phyloP scores from a whole-genome alignment of 345 rosid species.

The Acer negundo region DNA sequence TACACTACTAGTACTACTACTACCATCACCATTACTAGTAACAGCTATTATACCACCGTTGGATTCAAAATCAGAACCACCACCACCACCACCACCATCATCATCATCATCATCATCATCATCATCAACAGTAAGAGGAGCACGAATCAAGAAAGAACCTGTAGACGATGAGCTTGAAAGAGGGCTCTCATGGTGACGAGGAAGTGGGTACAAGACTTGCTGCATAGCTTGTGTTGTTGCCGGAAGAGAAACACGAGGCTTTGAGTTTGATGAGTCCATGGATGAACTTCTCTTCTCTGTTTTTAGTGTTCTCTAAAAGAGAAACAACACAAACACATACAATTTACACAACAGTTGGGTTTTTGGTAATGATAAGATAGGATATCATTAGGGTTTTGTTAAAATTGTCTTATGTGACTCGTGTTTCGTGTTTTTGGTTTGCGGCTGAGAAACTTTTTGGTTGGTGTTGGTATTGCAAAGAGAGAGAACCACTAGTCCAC shows the following conservation, averaged over 20 bases:
- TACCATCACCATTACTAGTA: conserved; percentile 6
- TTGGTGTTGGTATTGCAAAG: too few species aligned
- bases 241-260: conserved; percentile 33
- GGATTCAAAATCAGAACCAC: conserved; percentile 44
- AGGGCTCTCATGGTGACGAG: conserved; percentile 1
- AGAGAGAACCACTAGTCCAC: too few species aligned
- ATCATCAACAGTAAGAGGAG: conserved; percentile 64
- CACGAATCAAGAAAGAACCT: conserved; percentile 64
- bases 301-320: neutral
- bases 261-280: conserved; percentile 40
- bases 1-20: conserved; percentile 18
- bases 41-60: conserved; percentile 20
- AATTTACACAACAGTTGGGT: neutral
- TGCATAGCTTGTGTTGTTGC: conserved; percentile 29
- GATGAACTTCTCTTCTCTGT: neutral
- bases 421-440: too few species aligned
- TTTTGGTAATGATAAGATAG: neutral
- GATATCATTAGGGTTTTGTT: conserved; percentile 7
- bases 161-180: conserved; percentile 40
- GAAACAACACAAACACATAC: neutral
- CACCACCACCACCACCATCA: too few species aligned
- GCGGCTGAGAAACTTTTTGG: too few species aligned
- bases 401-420: neutral
- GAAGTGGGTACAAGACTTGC: neutral
- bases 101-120: conserved; percentile 42